These are phyloP conservation scores for Thelonectria discophora DNA, from an alignment of 2,329 filamentous ascomycete species.

Conservation along the genomic window DNA sequence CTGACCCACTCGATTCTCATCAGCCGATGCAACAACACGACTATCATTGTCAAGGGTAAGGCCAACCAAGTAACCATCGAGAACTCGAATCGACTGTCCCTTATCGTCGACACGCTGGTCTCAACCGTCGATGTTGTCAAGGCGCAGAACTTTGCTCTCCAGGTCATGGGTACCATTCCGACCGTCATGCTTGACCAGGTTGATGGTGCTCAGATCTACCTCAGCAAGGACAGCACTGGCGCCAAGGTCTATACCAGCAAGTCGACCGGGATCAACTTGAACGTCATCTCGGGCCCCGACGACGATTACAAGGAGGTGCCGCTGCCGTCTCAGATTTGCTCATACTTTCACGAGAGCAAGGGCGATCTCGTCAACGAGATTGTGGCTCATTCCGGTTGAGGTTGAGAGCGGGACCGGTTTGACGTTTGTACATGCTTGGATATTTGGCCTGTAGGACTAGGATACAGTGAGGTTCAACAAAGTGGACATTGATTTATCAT, in stretches of 20 bases:
- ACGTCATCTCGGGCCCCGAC: conserved; percentile 74
- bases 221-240: conserved; percentile 78
- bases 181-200: conserved; percentile 93
- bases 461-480: conserved; percentile 23
- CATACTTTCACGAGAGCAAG: conserved; percentile 73
- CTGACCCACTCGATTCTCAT: conserved; percentile 92
- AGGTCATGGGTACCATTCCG: conserved; percentile 85
- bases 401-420: conserved; percentile 2
- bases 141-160: conserved; percentile 91
- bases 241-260: conserved; percentile 93
- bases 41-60: conserved; percentile 89
- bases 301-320: conserved; percentile 89
- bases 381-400: conserved; percentile 87
- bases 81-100: conserved; percentile 83
- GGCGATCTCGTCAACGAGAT: conserved; percentile 90
- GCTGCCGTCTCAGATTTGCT: conserved; percentile 88
- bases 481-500: conserved; percentile 14
- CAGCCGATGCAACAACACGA: conserved; percentile 89
- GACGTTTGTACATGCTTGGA: conserved; percentile 23
- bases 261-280: conserved; percentile 85
- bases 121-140: conserved; percentile 96
- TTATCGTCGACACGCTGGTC: conserved; percentile 89
- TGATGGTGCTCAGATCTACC: conserved; percentile 87
- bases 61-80: conserved; percentile 97
- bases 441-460: conserved; percentile 32